Base-by-base conservation (phyloP, 305 asterid genomes). In the Fraxinus angustifolia region DNA sequence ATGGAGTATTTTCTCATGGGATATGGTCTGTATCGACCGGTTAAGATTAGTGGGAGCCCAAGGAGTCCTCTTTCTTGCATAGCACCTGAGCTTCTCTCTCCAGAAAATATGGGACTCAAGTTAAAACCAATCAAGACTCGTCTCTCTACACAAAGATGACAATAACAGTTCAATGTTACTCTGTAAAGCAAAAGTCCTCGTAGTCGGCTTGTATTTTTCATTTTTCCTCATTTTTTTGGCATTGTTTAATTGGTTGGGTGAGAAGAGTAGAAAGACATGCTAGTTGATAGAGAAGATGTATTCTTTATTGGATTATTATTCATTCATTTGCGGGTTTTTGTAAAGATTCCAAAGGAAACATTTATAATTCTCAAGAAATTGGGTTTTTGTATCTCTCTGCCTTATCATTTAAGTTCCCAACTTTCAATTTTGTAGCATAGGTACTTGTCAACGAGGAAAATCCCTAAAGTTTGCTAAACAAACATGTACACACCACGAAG, bases 51-150 rank as follows among this genome's bases (percentile, higher is more conserved):
- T 19, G 93, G 93, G 58, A 93, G 97, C 80, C 97, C 96, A 3
- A 85, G 92, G 86, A 91, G 97, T 78, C 96, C 97, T 17, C 89
- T 92, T 8, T 81, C 91, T 30, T 88, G 94, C 73, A 92, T 92
- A 68, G 80, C 93, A 2, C 94, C 97, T 0, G 94, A 92, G 80
- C 93, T 92, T 79, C 93, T 92, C 68, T 91, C 94, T n/a, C 96
- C 97, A 14, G 92, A 93, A 86, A 93, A 92, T 91, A 93, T 93
- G 97, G 97, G 97, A 2, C 81, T 93, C 89, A 93, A 93, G 40
- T 87, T 93, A 2, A 93, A 91, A 81, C 97, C 97, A 26, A 93
- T 93, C 85, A 91, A 89, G 89, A 93, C 97, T 73, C 93, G 94
- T 65, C 85, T 85, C 77, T 76, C 87, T 30, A 72, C 82, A 38